These are phyloP conservation scores for Rhizopogon roseolus DNA, from an alignment of 768 basidiomycete species.

Conservation along the genomic window DNA sequence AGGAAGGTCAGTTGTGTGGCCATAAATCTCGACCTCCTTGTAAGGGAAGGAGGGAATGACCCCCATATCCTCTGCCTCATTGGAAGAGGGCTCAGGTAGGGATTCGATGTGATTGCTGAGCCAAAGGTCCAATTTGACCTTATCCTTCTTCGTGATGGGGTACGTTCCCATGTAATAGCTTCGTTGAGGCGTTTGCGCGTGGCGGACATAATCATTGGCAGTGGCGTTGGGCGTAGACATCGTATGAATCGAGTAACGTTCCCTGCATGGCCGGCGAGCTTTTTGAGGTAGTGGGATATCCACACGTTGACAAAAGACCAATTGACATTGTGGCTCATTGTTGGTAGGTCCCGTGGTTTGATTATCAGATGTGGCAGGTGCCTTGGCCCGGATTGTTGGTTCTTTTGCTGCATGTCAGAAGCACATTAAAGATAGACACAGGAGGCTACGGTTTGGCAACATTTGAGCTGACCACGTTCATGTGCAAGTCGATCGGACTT, in stretches of 20 bases:
- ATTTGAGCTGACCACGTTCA: neutral
- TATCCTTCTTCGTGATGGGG: neutral
- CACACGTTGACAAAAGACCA: neutral
- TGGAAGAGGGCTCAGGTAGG: constrained; percentile 6
- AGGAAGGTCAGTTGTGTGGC: constrained; percentile 39
- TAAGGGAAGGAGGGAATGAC: constrained; percentile 31
- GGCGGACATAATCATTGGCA: neutral
- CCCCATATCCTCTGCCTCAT: constrained; percentile 14
- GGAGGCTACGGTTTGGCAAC: neutral
- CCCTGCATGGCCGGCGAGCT: neutral
- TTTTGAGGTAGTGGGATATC: neutral
- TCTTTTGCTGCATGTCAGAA: neutral
- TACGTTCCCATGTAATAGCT: neutral
- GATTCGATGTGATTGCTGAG: neutral
- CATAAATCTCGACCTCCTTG: constrained; percentile 22
- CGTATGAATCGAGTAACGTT: no score
- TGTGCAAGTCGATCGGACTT: neutral
- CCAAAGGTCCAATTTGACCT: neutral
- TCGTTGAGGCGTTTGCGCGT: neutral
- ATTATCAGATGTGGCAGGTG: neutral
- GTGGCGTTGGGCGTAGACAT: neutral
- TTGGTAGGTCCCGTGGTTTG: neutral
- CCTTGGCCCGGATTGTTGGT: no score
- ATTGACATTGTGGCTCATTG: neutral
- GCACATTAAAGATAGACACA: neutral